These are phyloP conservation scores for Rhizopogon sp. DNA, from an alignment of 768 basidiomycete genomes.

Conservation along the genomic window DNA sequence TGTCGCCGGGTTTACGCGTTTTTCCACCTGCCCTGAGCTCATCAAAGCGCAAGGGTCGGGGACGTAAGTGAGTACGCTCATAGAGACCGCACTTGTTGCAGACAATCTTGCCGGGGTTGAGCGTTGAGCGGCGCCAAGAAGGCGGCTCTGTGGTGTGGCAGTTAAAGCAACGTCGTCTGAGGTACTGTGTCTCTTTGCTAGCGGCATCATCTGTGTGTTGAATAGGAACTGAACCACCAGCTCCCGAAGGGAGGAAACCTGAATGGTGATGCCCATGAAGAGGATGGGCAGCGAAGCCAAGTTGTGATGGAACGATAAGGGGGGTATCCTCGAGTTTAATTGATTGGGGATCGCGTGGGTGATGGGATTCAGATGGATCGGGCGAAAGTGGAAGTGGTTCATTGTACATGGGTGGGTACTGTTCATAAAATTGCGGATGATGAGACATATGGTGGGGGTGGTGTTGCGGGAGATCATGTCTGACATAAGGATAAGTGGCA, in stretches of 20 bases:
- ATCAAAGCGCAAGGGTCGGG: conserved; percentile 81
- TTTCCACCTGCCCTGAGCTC: conserved; percentile 86
- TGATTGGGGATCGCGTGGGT: conserved; percentile 20
- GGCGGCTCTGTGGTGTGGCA: conserved; percentile 91
- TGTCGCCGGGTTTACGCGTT: conserved; percentile 49
- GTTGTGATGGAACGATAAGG: conserved; percentile 59
- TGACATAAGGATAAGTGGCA: conserved; percentile 73
- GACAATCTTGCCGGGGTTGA: conserved; percentile 89
- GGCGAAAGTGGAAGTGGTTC: conserved; percentile 31
- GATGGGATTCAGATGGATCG: conserved; percentile 17
- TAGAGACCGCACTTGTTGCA: conserved; percentile 94
- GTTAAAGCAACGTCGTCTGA: conserved; percentile 84
- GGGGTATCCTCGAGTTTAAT: conserved; percentile 67
- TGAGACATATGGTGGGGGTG: conserved; percentile 33
- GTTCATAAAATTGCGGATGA: conserved; percentile 29
- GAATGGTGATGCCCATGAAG: conserved; percentile 31
- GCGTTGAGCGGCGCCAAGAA: conserved; percentile 81
- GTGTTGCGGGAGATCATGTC: conserved; percentile 56
- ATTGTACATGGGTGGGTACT: conserved; percentile 32
- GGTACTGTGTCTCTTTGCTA: conserved; percentile 86
- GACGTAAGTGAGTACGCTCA: conserved; percentile 82
- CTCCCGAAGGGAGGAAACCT: conserved; percentile 36
- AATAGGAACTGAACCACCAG: conserved; percentile 48
- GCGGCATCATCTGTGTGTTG: conserved; percentile 91
- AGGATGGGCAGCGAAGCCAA: conserved; percentile 25